Conservation (phyloP, 2,329 filamentous ascomycete species). For the Zasmidium citrigriseum region DNA sequence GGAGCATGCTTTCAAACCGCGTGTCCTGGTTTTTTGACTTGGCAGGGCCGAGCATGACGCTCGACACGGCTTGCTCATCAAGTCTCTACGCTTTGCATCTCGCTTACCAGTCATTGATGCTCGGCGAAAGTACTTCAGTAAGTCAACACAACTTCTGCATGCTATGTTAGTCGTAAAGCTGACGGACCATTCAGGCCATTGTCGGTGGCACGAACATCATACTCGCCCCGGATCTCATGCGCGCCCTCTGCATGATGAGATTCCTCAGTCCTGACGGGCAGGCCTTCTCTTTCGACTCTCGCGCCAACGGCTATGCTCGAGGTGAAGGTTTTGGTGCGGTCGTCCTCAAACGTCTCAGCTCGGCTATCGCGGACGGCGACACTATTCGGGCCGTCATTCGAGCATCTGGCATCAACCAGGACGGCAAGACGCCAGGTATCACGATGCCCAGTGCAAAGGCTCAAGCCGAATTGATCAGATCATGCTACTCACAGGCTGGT, state of each 20-base stretch:
- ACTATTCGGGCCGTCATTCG: slow-evolving; percentile 11
- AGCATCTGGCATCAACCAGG: slow-evolving; percentile 1
- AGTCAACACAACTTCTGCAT: slow-evolving; percentile 14
- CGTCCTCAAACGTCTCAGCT: slow-evolving; percentile 52
- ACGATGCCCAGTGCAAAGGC: slow-evolving; percentile 38
- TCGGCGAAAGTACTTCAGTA: slow-evolving; percentile 27
- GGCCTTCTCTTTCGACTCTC: slow-evolving; percentile 12
- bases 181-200: background rate
- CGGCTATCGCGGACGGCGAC: slow-evolving; percentile 37
- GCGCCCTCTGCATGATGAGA: slow-evolving; percentile 13
- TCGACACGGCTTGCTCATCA: slow-evolving; percentile 50
- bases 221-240: background rate
- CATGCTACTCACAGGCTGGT: slow-evolving; percentile 38
- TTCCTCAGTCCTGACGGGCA: background rate
- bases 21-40: slow-evolving; percentile 21
- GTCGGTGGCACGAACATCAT: background rate
- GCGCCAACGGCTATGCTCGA: slow-evolving; percentile 53
- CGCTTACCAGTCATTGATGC: slow-evolving; percentile 30
- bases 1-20: slow-evolving; percentile 17
- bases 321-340: slow-evolving; percentile 55
- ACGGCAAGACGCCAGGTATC: slow-evolving; percentile 38
- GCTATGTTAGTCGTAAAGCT: slow-evolving; percentile 22
- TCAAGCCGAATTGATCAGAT: slow-evolving; percentile 38
- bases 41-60: slow-evolving; percentile 19
- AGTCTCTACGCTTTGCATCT: slow-evolving; percentile 38